Conservation (phyloP, 345 rosid species). For the Kandelia obovata region DNA sequence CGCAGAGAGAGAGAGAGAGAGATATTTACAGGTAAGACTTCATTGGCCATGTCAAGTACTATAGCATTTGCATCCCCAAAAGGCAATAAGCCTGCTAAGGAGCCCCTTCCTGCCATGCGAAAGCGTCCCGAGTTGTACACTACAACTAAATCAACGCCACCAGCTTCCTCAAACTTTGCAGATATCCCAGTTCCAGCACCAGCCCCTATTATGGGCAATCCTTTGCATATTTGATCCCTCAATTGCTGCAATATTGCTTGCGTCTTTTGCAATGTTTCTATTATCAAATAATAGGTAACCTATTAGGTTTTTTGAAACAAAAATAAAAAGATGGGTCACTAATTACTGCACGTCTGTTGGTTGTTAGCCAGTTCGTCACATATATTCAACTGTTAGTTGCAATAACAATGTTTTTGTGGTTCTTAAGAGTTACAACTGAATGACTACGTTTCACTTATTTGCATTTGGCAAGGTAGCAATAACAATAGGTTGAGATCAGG, state of each 20-base stretch:
- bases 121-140: slow-evolving; percentile 93
- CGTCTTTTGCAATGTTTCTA: slow-evolving; percentile 80
- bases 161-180: slow-evolving; percentile 97
- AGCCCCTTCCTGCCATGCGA: slow-evolving; percentile 98
- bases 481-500: slow-evolving; percentile 7
- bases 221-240: slow-evolving; percentile 61
- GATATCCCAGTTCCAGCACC: slow-evolving; percentile 99
- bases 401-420: not conserved
- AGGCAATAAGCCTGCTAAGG: slow-evolving; percentile 85
- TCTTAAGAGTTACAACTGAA: not conserved
- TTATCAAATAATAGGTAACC: slow-evolving; percentile 14
- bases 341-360: not conserved
- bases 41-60: slow-evolving; percentile 91
- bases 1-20: not conserved
- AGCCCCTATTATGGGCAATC: slow-evolving; percentile 84
- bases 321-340: not conserved
- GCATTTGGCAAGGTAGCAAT: not conserved
- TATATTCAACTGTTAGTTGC: not conserved
- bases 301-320: not conserved
- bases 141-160: slow-evolving; percentile 86
- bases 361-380: not conserved
- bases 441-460: not conserved
- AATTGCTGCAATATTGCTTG: slow-evolving; percentile 56
- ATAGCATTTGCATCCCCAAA: slow-evolving; percentile 94
- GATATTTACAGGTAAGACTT: slow-evolving; percentile 80